Base-by-base conservation (phyloP, 148 eudicot species). In the Chenopodium quinoa region DNA sequence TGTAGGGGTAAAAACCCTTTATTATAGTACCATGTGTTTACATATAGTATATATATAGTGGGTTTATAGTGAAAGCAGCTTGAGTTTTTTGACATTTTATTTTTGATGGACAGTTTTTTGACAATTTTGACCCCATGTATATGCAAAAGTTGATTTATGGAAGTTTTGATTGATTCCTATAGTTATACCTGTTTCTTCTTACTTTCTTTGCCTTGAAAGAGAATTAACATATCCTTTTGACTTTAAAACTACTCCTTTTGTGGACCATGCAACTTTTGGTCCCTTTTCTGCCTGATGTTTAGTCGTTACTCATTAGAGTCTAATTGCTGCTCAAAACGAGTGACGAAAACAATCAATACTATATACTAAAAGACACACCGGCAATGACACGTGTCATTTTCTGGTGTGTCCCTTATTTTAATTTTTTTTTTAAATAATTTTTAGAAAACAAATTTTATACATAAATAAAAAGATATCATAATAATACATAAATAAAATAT, bases 71-170 rank as follows among this genome's bases (percentile, higher is more conserved):
- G 44, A 80, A 75, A 74, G 79, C 50, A 72, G 50, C 56, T 69
- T 20, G 71, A 20, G 65, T 65, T 37, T 64, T 81, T 72, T 44
- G 62, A 56, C 62, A 56, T 56, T 56, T 56, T 17, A 40, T 40
- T 40, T 54, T 56, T 14, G 14, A 14, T 16, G 62, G 62, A 56
- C 5, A 14, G 65, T 65, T 48, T 64, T 56, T 81, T 72, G 47
- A 71, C 23, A 29, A 29, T 82, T 82, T 78, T 37, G 48, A 46
- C 80, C 52, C 46, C 73, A 46, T 84, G 86, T 84, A 84, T 71
- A 80, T 80, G 81, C 83, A 76, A 71, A 46, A 66, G 79, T 76
- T 80, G 58, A 56, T 56, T 67, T 29, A 64, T 48, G 66, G 44
- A 84, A 84, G 64, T 84, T 71, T 76, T 80, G 80, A 75, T 25